phyloP scores from a whole-genome alignment of 2,329 filamentous ascomycete species.

The Monosporascus sp. region DNA sequence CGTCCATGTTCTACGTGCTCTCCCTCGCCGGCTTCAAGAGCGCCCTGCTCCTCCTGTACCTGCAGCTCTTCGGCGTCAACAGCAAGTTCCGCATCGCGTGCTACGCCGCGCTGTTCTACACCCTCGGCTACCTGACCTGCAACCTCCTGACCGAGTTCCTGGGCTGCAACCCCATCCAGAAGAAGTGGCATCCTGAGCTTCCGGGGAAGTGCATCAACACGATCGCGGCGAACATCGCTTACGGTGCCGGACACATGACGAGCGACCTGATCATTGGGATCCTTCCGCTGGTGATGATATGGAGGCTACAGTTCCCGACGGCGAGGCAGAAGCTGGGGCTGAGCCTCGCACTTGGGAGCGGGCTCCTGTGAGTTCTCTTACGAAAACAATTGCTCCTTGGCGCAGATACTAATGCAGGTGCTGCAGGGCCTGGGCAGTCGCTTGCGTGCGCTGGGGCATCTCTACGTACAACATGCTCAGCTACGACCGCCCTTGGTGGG shows the following conservation, averaged over 20 bases:
- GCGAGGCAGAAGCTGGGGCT: conserved; percentile 23
- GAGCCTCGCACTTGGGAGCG: conserved; percentile 22
- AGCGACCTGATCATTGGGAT: conserved; percentile 26
- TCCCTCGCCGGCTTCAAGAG: conserved; percentile 26
- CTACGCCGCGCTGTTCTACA: conserved; percentile 26
- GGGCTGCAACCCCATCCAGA: conserved; percentile 22
- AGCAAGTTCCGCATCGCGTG: conserved; percentile 21
- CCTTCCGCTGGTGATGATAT: conserved; percentile 22
- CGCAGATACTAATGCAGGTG: too few species aligned
- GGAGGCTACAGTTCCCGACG: conserved; percentile 21
- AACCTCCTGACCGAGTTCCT: conserved; percentile 40
- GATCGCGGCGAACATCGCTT: conserved; percentile 22
- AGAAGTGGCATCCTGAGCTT: conserved; percentile 19
- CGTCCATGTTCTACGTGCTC: conserved; percentile 24
- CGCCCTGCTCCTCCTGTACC: conserved; percentile 22
- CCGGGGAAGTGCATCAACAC: conserved; percentile 22
- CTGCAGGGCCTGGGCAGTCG: conserved; percentile 23
- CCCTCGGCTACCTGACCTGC: conserved; percentile 55
- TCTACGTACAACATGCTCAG: conserved; percentile 24
- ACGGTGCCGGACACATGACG: conserved; percentile 24
- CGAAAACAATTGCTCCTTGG: too few species aligned
- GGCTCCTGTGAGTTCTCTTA: conserved; percentile 18
- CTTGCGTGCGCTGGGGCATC: conserved; percentile 22
- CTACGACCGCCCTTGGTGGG: conserved; percentile 26
- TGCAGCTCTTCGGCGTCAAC: conserved; percentile 24